Evolutionary conservation across 371 early-diverging fungal genomes (phyloP), one percentile per base, ranked within the genome.

Genomic region (Haplosporangium sp.): DNA sequence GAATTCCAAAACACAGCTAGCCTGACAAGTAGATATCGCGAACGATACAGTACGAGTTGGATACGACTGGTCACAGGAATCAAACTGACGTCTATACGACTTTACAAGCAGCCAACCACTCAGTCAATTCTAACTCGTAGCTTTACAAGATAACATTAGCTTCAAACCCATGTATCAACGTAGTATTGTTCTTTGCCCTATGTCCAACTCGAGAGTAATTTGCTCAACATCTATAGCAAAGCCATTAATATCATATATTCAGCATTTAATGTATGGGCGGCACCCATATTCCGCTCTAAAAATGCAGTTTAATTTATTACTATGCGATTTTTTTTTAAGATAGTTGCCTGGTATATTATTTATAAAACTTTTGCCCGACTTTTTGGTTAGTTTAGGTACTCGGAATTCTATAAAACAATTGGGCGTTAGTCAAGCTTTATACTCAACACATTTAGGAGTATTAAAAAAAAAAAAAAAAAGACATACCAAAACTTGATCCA

Each of bases 51-150:
- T 17, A 38, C 71, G 19, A 78, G 74, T 57, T 78, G 74, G 79
- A 74, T 74, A 67, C 74, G 74, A 60, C 74, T 78, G 35, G 67
- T 78, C 74, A 70, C 70, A 60, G 79, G 74, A 56, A 73, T 78
- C 34, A 69, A 78, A 63, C 47, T 78, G 38, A 53, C 68, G 9
- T 74, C 79, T 74, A 78, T 78, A 78, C 79, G 79, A 74, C 79
- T 78, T 60, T 78, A 70, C 65, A 68, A 70, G 56, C 71, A 73
- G 38, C 79, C 79, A 3, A 74, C 67, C n/a, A 42, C 67, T 3
- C 79, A 78, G 44, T 73, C 74, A 2, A 66, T 78, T 35, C 56
- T 78, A n/a, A 63, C 74, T 8, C 79, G 79, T 39, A 73, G 74
- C 37, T 78, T 78, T 42, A 78, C 79, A 11, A 60, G 79, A 74